A percentile compares a stretch with the other conserved stretches of the same genome.
Evolutionary conservation across 441 rosid species (phyloP).

Genomic region (Gossypium trilobum): DNA sequence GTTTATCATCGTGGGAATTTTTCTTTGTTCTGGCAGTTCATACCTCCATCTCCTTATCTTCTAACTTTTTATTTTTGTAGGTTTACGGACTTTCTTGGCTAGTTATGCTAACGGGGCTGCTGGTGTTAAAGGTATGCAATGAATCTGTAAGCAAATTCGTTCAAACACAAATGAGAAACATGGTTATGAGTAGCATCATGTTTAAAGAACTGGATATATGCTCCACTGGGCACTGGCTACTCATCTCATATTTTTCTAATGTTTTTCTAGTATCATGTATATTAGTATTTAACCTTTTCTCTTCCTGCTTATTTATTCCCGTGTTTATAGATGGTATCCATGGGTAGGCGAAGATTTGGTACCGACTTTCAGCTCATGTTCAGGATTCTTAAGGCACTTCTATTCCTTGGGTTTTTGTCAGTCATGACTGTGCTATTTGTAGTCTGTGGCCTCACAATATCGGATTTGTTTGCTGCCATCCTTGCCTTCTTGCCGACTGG

Average conservation of each 20-base stretch:
- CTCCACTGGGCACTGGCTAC: neutral
- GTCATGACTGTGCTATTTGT: slow-evolving; percentile 76
- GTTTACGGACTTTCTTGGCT: slow-evolving; percentile 86
- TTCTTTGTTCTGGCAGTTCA: neutral
- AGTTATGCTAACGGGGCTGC: slow-evolving; percentile 50
- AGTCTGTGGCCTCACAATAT: slow-evolving; percentile 51
- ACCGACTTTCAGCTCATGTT: slow-evolving; percentile 83
- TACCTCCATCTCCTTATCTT: neutral
- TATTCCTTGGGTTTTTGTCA: slow-evolving; percentile 79
- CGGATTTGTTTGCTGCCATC: slow-evolving; percentile 62
- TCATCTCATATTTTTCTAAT: neutral
- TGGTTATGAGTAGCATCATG: neutral
- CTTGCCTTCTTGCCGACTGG: slow-evolving; percentile 89
- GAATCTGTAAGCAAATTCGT: neutral
- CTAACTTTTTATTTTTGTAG: slow-evolving; percentile 31
- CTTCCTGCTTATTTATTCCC: neutral
- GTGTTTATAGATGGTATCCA: slow-evolving; percentile 61
- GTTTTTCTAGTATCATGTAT: neutral
- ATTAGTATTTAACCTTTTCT: neutral
- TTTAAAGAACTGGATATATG: neutral
- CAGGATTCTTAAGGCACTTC: slow-evolving; percentile 90
- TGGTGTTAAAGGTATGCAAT: slow-evolving; percentile 65
- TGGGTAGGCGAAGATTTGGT: slow-evolving; percentile 75
- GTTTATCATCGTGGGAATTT: neutral
- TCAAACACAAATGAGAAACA: neutral